A percentile compares a stretch with the other conserved stretches of the same genome.
These are phyloP conservation scores for Biscutella laevigata DNA, from an alignment of 441 rosid species.

Conservation along the genomic window DNA sequence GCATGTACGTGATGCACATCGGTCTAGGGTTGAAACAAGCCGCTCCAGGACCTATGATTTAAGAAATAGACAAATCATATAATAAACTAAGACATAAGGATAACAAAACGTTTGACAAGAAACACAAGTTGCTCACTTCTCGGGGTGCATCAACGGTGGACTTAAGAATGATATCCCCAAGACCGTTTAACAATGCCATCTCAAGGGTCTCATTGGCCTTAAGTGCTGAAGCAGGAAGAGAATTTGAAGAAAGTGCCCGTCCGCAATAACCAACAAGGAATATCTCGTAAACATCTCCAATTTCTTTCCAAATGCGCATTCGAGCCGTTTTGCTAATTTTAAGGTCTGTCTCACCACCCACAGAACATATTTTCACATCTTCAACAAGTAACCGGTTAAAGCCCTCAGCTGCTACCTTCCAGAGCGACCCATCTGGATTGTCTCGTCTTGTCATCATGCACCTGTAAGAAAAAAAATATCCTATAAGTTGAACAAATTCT, in stretches of 20 bases:
- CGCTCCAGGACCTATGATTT: constrained; percentile 64
- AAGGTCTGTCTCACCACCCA: constrained; percentile 37
- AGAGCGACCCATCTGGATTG: constrained; percentile 86
- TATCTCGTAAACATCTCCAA: constrained; percentile 90
- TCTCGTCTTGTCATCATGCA: constrained; percentile 97
- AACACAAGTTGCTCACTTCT: constrained; percentile 50
- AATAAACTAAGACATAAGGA: background rate
- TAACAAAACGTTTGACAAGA: constrained; percentile 12
- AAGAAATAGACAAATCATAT: background rate
- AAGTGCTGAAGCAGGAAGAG: constrained; percentile 49
- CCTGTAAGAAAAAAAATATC: constrained; percentile 35
- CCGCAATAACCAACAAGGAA: constrained; percentile 95
- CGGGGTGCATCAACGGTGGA: constrained; percentile 70
- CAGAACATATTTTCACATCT: constrained; percentile 41
- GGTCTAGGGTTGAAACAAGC: constrained; percentile 78
- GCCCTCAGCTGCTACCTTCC: constrained; percentile 91
- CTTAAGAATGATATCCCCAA: constrained; percentile 73
- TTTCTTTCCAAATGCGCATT: constrained; percentile 86
- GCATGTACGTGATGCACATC: constrained; percentile 98
- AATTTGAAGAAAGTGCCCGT: constrained; percentile 77
- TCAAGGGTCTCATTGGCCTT: constrained; percentile 81
- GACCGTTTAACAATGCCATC: constrained; percentile 62
- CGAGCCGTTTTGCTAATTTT: constrained; percentile 58
- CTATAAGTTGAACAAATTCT: constrained; percentile 11
- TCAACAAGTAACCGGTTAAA: constrained; percentile 69